A percentile compares a stretch with the other conserved stretches of the same genome.
Conservation (phyloP, 177 flowering plant species). For the Vitis hybrid region DNA sequence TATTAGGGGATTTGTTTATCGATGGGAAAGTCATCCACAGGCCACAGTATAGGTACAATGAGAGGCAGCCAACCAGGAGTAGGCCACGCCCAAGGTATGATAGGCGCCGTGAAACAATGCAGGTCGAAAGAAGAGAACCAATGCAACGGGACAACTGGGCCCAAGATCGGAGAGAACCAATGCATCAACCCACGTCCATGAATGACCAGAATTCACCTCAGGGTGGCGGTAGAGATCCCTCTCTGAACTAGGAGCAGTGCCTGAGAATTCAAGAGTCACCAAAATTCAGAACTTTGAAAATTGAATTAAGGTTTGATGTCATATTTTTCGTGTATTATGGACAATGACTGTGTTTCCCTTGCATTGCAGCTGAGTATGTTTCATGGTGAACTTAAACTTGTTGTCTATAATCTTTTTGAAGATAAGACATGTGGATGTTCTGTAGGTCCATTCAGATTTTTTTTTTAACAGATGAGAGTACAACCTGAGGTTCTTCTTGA, state of each 20-base stretch:
- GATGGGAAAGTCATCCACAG: constrained; percentile 92
- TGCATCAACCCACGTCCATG: constrained; percentile 23
- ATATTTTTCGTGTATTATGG: neutral
- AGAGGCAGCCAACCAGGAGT: constrained; percentile 43
- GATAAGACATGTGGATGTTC: neutral
- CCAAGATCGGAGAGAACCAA: constrained; percentile 22
- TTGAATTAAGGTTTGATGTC: neutral
- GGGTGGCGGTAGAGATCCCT: constrained; percentile 16
- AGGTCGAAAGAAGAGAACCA: constrained; percentile 54
- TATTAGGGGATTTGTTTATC: constrained; percentile 71
- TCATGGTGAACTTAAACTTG: neutral
- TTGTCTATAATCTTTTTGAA: neutral
- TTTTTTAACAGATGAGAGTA: no score
- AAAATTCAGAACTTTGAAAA: neutral
- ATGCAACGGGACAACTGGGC: constrained; percentile 24
- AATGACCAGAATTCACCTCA: constrained; percentile 14
- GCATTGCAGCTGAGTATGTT: neutral
- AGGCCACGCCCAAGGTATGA: constrained; percentile 81
- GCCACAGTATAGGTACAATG: constrained; percentile 67
- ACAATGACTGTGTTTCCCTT: constrained; percentile 2
- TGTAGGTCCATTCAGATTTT: neutral
- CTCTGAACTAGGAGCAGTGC: constrained; percentile 1
- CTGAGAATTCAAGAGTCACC: neutral
- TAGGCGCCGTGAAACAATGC: constrained; percentile 74
- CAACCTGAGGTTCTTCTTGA: no score